These are phyloP conservation scores for Pseudocercospora cruenta DNA, from an alignment of 2,329 filamentous ascomycete genomes.

Conservation along the genomic window DNA sequence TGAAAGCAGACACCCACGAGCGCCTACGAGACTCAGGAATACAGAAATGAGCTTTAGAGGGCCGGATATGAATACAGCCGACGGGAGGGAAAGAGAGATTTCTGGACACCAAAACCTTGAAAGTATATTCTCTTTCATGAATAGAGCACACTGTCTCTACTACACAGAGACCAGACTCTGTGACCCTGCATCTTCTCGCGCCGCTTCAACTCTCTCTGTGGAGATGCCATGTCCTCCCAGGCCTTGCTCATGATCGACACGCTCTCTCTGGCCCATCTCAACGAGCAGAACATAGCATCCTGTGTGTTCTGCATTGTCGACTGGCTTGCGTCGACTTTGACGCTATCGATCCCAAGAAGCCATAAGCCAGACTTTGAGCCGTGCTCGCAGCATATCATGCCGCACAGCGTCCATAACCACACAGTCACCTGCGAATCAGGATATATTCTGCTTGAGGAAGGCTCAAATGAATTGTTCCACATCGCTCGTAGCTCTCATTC, in stretches of 20 bases:
- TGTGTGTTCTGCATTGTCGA: neutral
- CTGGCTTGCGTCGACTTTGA: no score
- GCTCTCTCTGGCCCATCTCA: neutral
- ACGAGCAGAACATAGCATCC: neutral
- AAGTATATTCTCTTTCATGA: neutral
- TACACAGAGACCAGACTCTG: neutral
- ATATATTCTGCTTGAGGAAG: neutral
- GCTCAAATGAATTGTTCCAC: neutral
- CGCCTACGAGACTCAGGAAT: neutral
- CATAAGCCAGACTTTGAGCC: no score
- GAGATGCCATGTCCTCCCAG: no score
- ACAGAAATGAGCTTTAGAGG: no score
- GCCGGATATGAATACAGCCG: no score
- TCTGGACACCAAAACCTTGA: neutral
- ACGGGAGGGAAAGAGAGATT: neutral
- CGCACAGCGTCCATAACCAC: neutral
- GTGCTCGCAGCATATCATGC: neutral
- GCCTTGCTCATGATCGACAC: neutral
- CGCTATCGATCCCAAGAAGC: no score
- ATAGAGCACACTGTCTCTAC: neutral
- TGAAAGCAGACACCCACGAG: neutral
- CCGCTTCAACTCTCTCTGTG: neutral
- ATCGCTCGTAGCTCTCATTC: conserved; percentile 13
- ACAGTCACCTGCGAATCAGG: neutral
- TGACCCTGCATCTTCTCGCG: neutral